A percentile compares a stretch with the other conserved stretches of the same genome.
phyloP scores from a whole-genome alignment of 75 land plant species.

The Cunninghamia lanceolata region DNA sequence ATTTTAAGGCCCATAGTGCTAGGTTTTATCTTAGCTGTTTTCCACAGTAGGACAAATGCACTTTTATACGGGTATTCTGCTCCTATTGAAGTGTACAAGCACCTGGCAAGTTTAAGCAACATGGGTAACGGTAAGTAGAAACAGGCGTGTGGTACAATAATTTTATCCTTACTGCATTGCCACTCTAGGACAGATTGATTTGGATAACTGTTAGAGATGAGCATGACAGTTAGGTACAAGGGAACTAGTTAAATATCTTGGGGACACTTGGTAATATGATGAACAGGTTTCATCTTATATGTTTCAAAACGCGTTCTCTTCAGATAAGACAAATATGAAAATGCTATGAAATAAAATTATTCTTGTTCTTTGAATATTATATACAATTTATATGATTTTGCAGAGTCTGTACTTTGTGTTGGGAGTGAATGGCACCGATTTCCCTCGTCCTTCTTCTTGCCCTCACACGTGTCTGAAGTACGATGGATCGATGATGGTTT shows the following conservation, averaged over 20 bases:
- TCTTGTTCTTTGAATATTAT: conserved; percentile 1
- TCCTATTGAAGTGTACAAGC: conserved; percentile 75
- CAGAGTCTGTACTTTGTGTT: conserved; percentile 74
- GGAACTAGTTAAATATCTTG: not conserved
- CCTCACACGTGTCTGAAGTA: conserved; percentile 70
- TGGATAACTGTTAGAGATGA: not conserved
- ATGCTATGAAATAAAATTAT: not conserved
- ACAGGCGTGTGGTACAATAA: not conserved
- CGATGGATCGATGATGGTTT: conserved; percentile 98
- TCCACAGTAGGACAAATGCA: conserved; percentile 86
- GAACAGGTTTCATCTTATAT: not conserved
- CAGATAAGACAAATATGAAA: not conserved
- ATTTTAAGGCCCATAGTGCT: conserved; percentile 64
- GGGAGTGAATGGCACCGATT: conserved; percentile 99
- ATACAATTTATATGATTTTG: conserved; percentile 1
- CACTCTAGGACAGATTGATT: not conserved
- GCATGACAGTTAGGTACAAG: not conserved
- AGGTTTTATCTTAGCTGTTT: conserved; percentile 68
- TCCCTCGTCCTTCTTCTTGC: conserved; percentile 96
- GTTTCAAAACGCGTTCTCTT: not conserved
- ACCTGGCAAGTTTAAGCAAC: conserved; percentile 32
- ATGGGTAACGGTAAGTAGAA: conserved; percentile 12
- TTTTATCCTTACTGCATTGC: not conserved
- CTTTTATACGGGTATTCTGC: conserved; percentile 91
- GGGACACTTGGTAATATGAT: not conserved